phyloP scores from a whole-genome alignment of 78 protist genomes.

The Bodo saltans region DNA sequence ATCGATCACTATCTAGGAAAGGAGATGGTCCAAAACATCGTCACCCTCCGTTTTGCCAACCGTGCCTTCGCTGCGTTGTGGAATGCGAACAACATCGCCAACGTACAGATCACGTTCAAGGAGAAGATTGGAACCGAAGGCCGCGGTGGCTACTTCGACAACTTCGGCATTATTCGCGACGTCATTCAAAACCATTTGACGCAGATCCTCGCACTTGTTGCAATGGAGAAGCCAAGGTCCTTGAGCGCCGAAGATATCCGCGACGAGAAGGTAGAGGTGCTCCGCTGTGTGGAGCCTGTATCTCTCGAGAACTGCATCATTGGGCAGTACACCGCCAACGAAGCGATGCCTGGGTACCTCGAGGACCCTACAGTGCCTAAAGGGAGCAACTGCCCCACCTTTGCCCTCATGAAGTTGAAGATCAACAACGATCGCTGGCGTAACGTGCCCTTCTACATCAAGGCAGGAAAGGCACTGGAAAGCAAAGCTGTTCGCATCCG shows the following conservation, averaged over 20 bases:
- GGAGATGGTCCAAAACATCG: conserved; percentile 87
- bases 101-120: conserved; percentile 82
- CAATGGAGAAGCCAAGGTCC: conserved; percentile 91
- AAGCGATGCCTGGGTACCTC: conserved; percentile 41
- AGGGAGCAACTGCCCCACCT: conserved; percentile 80
- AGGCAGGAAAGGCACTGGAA: conserved; percentile 83
- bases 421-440: conserved; percentile 87
- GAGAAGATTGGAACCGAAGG: conserved; percentile 87
- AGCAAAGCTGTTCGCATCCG: conserved; percentile 83
- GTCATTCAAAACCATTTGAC: conserved; percentile 87
- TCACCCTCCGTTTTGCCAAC: conserved; percentile 86
- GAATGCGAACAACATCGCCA: conserved; percentile 65
- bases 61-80: conserved; percentile 73
- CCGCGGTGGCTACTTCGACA: conserved; percentile 94
- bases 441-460: conserved; percentile 92
- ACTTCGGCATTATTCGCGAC: conserved; percentile 92
- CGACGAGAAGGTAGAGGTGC: conserved; percentile 78
- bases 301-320: conserved; percentile 57
- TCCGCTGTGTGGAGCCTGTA: conserved; percentile 46
- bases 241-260: conserved; percentile 49
- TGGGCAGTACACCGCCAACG: conserved; percentile 66
- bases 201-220: conserved; percentile 84
- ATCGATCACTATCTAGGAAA: conserved; percentile 96
- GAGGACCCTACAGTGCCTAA: conserved; percentile 82
- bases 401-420: conserved; percentile 69